Evolutionary conservation across 192 early-diverging fungal species (phyloP).

Genomic region (Phlyctochytrium arcticum): DNA sequence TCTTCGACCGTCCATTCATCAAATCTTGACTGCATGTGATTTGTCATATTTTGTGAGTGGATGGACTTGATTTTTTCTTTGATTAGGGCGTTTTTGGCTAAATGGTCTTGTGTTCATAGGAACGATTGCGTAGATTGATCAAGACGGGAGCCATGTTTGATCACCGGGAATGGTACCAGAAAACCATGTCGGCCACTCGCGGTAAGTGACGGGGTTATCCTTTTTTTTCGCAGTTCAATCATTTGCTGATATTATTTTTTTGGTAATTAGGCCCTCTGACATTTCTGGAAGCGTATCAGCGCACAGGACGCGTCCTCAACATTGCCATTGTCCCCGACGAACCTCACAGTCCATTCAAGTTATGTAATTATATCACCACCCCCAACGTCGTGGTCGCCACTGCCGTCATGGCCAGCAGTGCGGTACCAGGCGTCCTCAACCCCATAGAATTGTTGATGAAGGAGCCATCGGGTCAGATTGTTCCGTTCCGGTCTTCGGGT

Average conservation of each 20-base stretch:
- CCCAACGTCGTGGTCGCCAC: conserved; percentile 80
- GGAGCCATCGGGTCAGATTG: conserved; percentile 47
- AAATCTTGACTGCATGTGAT: conserved; percentile 51
- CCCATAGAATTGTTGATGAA: conserved; percentile 83
- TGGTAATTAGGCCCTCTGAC: conserved; percentile 74
- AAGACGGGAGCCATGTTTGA: conserved; percentile 38
- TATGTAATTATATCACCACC: conserved; percentile 81
- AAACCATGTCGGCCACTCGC: conserved; percentile 25
- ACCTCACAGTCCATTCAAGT: conserved; percentile 68
- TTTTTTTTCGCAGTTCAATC: too few species aligned
- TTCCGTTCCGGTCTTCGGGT: conserved; percentile 69
- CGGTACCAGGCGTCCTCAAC: conserved; percentile 79
- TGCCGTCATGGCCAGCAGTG: conserved; percentile 81
- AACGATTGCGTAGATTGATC: conserved; percentile 25
- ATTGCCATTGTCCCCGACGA: conserved; percentile 76
- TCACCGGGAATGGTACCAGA: conserved; percentile 23
- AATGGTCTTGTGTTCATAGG: not conserved
- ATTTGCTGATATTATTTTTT: too few species aligned
- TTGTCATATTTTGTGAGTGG: conserved; percentile 19
- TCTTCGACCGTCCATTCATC: conserved; percentile 47
- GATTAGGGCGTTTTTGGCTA: not conserved
- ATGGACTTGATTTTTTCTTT: not conserved
- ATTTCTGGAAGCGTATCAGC: conserved; percentile 84
- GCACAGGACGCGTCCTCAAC: conserved; percentile 83
- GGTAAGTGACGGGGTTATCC: too few species aligned